These are phyloP conservation scores for Zasmidium cellare DNA, from an alignment of 2,329 filamentous ascomycete genomes.

Conservation along the genomic window DNA sequence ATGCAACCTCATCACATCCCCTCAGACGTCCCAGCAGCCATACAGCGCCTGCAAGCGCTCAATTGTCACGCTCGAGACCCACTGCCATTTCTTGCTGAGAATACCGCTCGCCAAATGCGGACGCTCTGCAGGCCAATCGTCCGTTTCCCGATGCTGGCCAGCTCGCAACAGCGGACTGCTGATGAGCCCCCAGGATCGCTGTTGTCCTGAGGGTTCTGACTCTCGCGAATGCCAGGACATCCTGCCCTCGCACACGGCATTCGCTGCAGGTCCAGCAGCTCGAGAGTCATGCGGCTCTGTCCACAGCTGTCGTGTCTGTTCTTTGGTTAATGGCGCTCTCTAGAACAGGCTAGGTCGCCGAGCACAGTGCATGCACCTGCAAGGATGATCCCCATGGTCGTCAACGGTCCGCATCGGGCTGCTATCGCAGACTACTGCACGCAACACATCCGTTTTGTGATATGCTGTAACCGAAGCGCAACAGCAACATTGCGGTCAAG, in stretches of 20 bases:
- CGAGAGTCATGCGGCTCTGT: conserved; percentile 4
- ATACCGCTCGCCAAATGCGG: conserved; percentile 4
- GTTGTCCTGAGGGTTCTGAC: neutral
- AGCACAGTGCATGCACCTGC: conserved; percentile 18
- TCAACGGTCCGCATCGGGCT: conserved; percentile 24
- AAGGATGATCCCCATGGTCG: conserved; percentile 21
- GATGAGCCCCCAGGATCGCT: neutral
- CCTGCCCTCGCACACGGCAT: neutral
- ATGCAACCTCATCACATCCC: conserved; percentile 12
- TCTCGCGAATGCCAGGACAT: neutral
- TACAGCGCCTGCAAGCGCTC: conserved; percentile 17
- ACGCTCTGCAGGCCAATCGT: conserved; percentile 1
- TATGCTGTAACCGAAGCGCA: conserved; percentile 20
- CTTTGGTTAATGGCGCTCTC: neutral
- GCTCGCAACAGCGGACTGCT: neutral
- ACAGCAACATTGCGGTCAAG: conserved; percentile 22
- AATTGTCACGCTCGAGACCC: conserved; percentile 22
- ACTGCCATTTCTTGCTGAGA: conserved; percentile 13
- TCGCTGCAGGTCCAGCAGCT: conserved; percentile 2
- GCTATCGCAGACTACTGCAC: conserved; percentile 26
- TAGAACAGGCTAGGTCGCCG: conserved; percentile 2
- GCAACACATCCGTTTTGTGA: conserved; percentile 23
- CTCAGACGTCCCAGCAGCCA: conserved; percentile 1
- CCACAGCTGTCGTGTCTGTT: conserved; percentile 7
- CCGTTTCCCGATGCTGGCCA: neutral